Evolutionary conservation across 1,284 basidiomycete genomes (phyloP).

Genomic region (Schizophyllum commune): DNA sequence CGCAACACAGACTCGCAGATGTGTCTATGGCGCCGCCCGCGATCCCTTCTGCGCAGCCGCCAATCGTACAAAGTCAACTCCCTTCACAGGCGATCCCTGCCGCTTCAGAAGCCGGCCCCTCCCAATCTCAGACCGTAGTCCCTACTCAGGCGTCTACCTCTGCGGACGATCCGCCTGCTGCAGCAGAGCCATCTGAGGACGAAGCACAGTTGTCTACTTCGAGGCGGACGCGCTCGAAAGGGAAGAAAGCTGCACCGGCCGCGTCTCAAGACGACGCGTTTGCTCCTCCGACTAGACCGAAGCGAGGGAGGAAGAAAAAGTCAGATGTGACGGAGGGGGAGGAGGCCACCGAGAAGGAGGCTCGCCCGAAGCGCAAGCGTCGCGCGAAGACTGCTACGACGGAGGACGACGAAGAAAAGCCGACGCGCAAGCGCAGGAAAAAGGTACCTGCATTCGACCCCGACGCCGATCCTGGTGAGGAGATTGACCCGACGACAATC

Average conservation of each 20-base stretch:
- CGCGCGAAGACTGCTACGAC: constrained; percentile 10
- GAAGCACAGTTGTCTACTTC: neutral
- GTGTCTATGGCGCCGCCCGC: no score
- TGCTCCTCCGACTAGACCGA: constrained; percentile 3
- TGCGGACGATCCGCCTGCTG: neutral
- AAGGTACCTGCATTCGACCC: constrained; percentile 44
- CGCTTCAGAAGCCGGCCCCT: no score
- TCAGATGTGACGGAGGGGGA: constrained; percentile 1
- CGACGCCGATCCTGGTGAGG: constrained; percentile 58
- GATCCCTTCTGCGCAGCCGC: no score
- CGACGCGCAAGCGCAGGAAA: constrained; percentile 12
- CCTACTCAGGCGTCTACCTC: neutral
- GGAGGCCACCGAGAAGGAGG: neutral
- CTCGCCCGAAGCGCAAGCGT: constrained; percentile 10
- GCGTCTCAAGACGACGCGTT: neutral
- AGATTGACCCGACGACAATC: constrained; percentile 67
- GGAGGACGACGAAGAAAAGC: constrained; percentile 12
- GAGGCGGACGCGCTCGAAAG: neutral
- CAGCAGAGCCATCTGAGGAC: neutral
- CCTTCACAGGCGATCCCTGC: no score
- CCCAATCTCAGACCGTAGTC: no score
- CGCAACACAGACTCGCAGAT: no score
- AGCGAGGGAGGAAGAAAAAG: constrained; percentile 8
- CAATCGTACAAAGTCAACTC: no score
- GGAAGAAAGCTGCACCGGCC: neutral